A percentile compares a stretch with the other conserved stretches of the same genome.
Evolutionary conservation across 75 land plant species (phyloP).

Genomic region (Isoetes taiwanensis): DNA sequence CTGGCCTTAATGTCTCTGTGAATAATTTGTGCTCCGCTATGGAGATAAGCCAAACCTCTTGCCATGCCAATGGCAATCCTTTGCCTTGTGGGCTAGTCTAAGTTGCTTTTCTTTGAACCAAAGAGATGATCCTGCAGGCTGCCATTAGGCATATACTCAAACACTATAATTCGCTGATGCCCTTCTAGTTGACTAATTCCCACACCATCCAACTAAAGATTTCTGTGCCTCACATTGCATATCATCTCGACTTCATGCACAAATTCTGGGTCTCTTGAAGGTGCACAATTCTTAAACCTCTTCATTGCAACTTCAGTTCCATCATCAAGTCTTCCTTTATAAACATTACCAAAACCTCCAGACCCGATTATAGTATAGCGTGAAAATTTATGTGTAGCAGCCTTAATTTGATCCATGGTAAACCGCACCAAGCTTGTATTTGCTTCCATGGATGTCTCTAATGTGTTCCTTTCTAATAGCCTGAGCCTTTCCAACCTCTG

Average conservation of each 20-base stretch:
- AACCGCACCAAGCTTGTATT: conserved; percentile 4
- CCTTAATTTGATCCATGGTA: conserved; percentile 26
- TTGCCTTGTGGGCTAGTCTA: conserved; percentile 64
- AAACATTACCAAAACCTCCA: conserved; percentile 53
- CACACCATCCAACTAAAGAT: conserved; percentile 59
- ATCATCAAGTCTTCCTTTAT: conserved; percentile 30
- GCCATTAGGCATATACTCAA: conserved; percentile 66
- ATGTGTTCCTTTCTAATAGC: conserved; percentile 17
- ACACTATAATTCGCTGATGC: conserved; percentile 75
- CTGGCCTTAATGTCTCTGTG: conserved; percentile 89
- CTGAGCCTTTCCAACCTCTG: too few species aligned
- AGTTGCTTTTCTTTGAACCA: conserved; percentile 23
- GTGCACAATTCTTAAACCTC: conserved; percentile 77
- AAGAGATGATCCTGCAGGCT: conserved; percentile 76
- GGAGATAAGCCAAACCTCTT: conserved; percentile 64
- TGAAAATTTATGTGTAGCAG: conserved; percentile 42
- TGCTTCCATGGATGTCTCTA: background rate
- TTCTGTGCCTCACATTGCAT: conserved; percentile 59
- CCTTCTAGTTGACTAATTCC: conserved; percentile 47
- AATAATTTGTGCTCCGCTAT: conserved; percentile 61
- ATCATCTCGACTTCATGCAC: conserved; percentile 79
- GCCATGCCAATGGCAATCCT: conserved; percentile 70
- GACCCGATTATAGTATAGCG: conserved; percentile 31
- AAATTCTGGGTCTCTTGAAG: conserved; percentile 59
- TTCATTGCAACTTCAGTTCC: conserved; percentile 60